These are phyloP conservation scores for Neurospora sp. DNA, from an alignment of 495 filamentous ascomycete species.

Conservation along the genomic window DNA sequence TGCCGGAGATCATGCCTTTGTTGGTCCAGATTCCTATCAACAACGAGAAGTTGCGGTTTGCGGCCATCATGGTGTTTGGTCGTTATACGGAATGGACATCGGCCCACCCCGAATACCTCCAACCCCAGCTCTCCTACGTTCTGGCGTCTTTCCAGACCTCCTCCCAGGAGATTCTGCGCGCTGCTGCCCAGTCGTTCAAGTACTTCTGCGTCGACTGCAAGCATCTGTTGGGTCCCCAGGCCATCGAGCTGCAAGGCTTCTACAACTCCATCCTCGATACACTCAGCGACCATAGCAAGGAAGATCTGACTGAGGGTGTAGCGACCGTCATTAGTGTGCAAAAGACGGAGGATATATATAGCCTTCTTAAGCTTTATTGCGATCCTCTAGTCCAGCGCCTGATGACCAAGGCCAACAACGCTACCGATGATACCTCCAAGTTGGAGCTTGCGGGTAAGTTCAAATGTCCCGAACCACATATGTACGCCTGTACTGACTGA, in stretches of 20 bases:
- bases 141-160: constrained; percentile 77
- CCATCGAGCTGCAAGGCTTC: constrained; percentile 76
- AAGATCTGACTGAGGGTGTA: constrained; percentile 92
- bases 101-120: constrained; percentile 80
- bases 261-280: constrained; percentile 81
- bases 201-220: constrained; percentile 95
- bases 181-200: constrained; percentile 87
- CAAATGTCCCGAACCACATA: background rate
- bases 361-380: constrained; percentile 81
- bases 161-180: constrained; percentile 79
- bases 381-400: constrained; percentile 81
- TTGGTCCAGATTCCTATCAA: constrained; percentile 91
- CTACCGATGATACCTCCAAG: constrained; percentile 68
- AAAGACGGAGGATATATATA: constrained; percentile 66
- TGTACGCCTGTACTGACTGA: constrained; percentile 17
- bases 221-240: constrained; percentile 67
- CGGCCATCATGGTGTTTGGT: constrained; percentile 91
- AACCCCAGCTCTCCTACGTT: constrained; percentile 88
- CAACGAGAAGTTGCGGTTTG: constrained; percentile 93
- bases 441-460: constrained; percentile 68
- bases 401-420: constrained; percentile 77
- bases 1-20: constrained; percentile 82
- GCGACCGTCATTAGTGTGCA: constrained; percentile 84
- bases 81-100: constrained; percentile 98
- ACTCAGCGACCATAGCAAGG: constrained; percentile 74